A percentile compares a stretch with the other conserved stretches of the same genome.
Conservation (phyloP, 2,329 filamentous ascomycete genomes). For the Pyrenophora tritici-repentis region DNA sequence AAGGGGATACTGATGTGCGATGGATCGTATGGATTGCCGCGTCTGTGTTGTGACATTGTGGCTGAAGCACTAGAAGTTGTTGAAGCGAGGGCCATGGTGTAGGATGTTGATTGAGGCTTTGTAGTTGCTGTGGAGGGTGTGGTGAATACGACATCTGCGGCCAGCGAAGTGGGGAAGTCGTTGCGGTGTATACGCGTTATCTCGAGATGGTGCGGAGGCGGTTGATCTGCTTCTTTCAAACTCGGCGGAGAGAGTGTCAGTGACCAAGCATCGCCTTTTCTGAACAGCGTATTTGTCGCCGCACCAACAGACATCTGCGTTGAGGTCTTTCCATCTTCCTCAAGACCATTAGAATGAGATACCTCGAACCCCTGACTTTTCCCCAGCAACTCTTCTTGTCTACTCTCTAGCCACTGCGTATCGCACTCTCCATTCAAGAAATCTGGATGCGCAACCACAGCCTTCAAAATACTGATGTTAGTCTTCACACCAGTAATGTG, state of each 20-base stretch:
- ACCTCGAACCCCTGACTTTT: constrained; percentile 23
- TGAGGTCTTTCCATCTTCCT: neutral
- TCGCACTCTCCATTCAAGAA: constrained; percentile 57
- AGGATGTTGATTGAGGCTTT: constrained; percentile 44
- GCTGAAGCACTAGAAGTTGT: constrained; percentile 52
- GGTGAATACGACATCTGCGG: constrained; percentile 60
- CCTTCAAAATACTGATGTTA: constrained; percentile 60
- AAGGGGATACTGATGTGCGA: constrained; percentile 62
- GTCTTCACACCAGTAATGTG: constrained; percentile 63
- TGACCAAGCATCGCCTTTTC: constrained; percentile 64
- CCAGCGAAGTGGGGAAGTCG: constrained; percentile 62
- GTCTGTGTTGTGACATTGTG: constrained; percentile 50
- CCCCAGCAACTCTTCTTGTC: constrained; percentile 50
- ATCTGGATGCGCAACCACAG: constrained; percentile 57
- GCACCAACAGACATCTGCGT: constrained; percentile 1
- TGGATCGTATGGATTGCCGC: constrained; percentile 56
- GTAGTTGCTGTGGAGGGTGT: constrained; percentile 55
- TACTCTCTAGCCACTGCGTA: constrained; percentile 63
- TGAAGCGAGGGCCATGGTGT: constrained; percentile 52
- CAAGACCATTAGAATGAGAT: neutral
- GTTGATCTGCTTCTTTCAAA: constrained; percentile 3
- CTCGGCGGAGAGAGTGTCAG: constrained; percentile 51
- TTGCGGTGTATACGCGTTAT: constrained; percentile 62
- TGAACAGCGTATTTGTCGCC: constrained; percentile 54
- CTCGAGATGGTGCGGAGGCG: constrained; percentile 56